These are phyloP conservation scores for Gleditsia sinensis DNA, from an alignment of 306 rosid genomes.

Conservation along the genomic window DNA sequence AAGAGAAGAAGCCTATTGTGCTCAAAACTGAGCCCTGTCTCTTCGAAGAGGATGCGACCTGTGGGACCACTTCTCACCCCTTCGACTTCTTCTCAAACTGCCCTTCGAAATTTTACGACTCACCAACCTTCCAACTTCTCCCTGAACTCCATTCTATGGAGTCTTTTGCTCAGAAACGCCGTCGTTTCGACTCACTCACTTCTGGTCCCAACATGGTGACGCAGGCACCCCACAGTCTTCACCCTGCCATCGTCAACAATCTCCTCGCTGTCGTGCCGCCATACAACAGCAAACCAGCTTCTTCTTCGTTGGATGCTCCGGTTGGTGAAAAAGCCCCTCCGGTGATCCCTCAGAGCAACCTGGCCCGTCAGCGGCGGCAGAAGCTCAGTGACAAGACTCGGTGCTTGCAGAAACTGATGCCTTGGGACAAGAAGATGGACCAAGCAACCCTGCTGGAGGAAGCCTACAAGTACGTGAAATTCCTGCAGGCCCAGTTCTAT, in stretches of 20 bases:
- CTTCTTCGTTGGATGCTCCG: neutral
- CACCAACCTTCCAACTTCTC: conserved; percentile 38
- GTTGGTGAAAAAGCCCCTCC: neutral
- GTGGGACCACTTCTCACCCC: conserved; percentile 10
- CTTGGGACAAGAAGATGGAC: conserved; percentile 90
- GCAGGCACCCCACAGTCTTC: neutral
- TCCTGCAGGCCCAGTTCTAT: conserved; percentile 67
- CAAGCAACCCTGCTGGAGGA: conserved; percentile 68
- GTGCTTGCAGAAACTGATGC: conserved; percentile 76
- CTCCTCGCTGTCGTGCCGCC: neutral
- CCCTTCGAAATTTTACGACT: neutral
- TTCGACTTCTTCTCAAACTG: conserved; percentile 32
- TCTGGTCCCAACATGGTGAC: neutral
- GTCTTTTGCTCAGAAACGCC: neutral
- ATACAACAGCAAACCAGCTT: neutral
- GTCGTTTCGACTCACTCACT: neutral
- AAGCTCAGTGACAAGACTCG: conserved; percentile 82
- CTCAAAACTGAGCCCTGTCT: conserved; percentile 43
- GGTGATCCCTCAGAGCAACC: conserved; percentile 47
- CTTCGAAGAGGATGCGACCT: neutral
- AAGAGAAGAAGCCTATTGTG: neutral
- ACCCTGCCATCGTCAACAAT: neutral
- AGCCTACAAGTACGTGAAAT: conserved; percentile 72
- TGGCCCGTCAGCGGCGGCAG: conserved; percentile 69
- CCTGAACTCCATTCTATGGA: conserved; percentile 59